phyloP scores from a whole-genome alignment of 306 rosid species.

The Trifolium fragiferum region DNA sequence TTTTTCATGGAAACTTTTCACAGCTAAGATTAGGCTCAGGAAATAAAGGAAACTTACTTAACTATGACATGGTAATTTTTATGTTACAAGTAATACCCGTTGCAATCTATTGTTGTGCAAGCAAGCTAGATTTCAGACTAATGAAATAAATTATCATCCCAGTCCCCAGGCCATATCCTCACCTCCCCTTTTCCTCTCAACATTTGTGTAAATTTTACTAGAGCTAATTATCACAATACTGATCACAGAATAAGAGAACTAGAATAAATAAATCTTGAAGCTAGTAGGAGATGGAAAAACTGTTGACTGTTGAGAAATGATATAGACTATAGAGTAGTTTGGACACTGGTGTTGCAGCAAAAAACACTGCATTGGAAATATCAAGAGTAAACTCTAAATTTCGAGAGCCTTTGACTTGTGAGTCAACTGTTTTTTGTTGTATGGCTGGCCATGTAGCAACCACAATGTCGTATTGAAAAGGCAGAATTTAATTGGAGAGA shows the following conservation, averaged over 20 bases:
- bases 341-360: constrained; percentile 79
- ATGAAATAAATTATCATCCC: background rate
- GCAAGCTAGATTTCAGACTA: constrained; percentile 11
- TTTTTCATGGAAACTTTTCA: background rate
- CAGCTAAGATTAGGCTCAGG: background rate
- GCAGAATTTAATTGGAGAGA: background rate
- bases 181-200: background rate
- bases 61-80: constrained; percentile 6
- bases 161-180: background rate
- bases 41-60: background rate
- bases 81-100: constrained; percentile 17
- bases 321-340: constrained; percentile 62
- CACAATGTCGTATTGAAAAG: background rate
- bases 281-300: constrained; percentile 53
- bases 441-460: constrained; percentile 3
- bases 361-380: constrained; percentile 77
- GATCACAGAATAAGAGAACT: constrained; percentile 8
- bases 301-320: constrained; percentile 86
- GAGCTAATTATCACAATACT: background rate
- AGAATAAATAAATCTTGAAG: constrained; percentile 32
- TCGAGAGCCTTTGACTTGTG: background rate
- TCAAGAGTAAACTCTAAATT: background rate
- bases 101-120: background rate
- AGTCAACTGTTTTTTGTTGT: background rate
- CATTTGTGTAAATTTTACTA: background rate